A percentile compares a stretch with the other conserved stretches of the same genome.
phyloP scores from a whole-genome alignment of 1,284 basidiomycete species.

The Fomes fomentarius region DNA sequence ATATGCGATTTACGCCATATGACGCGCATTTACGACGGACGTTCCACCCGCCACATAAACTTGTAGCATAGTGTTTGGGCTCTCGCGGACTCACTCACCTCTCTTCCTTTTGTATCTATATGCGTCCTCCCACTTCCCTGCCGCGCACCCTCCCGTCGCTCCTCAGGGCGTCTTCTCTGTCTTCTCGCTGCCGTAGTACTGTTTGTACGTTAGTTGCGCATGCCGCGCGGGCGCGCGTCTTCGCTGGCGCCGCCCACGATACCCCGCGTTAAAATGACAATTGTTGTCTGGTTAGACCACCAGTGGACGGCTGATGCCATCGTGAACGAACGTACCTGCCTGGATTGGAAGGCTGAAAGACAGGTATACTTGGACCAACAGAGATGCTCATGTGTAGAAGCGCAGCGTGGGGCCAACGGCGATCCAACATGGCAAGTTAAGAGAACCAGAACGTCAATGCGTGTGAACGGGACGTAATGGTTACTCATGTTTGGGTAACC shows the following conservation, averaged over 20 bases:
- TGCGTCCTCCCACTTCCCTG: not conserved
- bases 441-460: not conserved
- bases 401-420: not conserved
- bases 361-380: slow-evolving; percentile 13
- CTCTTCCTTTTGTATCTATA: slow-evolving; percentile 24
- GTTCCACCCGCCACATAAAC: slow-evolving; percentile 7
- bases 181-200: not conserved
- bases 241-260: slow-evolving; percentile 6
- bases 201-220: slow-evolving; percentile 6
- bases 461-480: slow-evolving; percentile 1
- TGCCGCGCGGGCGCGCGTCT: not conserved
- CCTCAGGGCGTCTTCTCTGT: not conserved
- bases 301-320: not conserved
- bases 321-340: slow-evolving; percentile 19
- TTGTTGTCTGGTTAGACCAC: slow-evolving; percentile 1
- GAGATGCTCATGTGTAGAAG: not conserved
- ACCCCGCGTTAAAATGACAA: slow-evolving; percentile 15
- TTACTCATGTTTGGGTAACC: not conserved
- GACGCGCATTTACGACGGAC: slow-evolving; percentile 19
- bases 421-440: not conserved
- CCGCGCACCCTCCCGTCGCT: not conserved
- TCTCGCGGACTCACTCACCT: slow-evolving; percentile 18
- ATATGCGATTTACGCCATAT: slow-evolving; percentile 14
- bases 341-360: slow-evolving; percentile 9
- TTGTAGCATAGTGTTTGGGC: slow-evolving; percentile 22